Base-by-base conservation (phyloP, 352 stramenopile genomes). In the Peronospora tabacina region DNA sequence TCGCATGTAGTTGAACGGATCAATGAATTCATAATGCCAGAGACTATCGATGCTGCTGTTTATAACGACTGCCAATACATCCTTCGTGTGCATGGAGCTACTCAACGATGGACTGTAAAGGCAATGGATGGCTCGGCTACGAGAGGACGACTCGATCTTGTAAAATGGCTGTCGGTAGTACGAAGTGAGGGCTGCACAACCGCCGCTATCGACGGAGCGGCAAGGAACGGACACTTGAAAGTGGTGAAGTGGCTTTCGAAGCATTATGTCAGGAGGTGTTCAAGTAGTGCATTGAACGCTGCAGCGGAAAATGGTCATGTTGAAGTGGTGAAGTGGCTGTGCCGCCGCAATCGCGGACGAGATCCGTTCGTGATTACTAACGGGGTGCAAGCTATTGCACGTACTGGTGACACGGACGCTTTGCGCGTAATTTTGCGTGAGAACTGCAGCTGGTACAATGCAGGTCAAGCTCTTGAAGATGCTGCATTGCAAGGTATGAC, bases 11-110 rank as follows among this genome's bases (percentile, higher is more conserved):
- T 46, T 9, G 16, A 43, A 24, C n/a, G 28, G n/a, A 37, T 58
- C n/a, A 48, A 43, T 8, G 42, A 58, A 11, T 52, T 60, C 7
- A 3, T 63, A 1, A 55, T 48, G 26, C 55, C 55, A 6, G 17
- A 51, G 15, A 59, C 49, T 9, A 63, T 63, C 26, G 55, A 63
- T 36, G 38, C 55, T 13, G 36, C 50, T 15, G 44, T 60, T 15
- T 60, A 56, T 35, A 65, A 60, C 19, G 56, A 61, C 44, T 65
- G 56, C 12, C 56, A 60, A 28, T 49, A 40, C 9, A 28, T 61
- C 3, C 32, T 65, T 38, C 51, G 44, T 19, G 38, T 16, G 0
- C 16, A 53, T 34, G 51, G 56, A 40, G 17, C 51, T 26, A 56
- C 52, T 2, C 24, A 45, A 34, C 45, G 39, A 15, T 65, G 56